A percentile compares a stretch with the other conserved stretches of the same genome.
These are phyloP conservation scores for Pythium rishiriense DNA, from an alignment of 352 stramenopile genomes.

Conservation along the genomic window DNA sequence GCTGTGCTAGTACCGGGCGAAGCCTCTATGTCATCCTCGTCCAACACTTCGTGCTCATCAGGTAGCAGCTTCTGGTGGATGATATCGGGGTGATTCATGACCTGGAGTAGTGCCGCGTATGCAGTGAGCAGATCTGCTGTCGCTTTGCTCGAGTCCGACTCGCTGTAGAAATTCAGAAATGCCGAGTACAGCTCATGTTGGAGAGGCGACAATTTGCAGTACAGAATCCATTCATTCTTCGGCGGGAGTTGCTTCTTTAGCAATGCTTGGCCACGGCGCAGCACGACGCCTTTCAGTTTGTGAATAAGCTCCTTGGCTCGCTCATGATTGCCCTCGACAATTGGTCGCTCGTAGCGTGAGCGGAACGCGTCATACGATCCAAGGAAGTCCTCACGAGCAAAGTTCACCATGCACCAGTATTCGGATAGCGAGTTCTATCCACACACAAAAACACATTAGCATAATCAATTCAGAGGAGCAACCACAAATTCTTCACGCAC, in stretches of 20 bases:
- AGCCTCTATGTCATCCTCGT: constrained; percentile 37
- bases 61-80: constrained; percentile 72
- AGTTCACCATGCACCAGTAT: constrained; percentile 92
- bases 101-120: constrained; percentile 75
- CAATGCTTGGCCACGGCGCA: constrained; percentile 67
- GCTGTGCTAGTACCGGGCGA: constrained; percentile 7
- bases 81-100: constrained; percentile 91
- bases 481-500: constrained; percentile 5
- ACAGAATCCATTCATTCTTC: constrained; percentile 88
- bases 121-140: constrained; percentile 72
- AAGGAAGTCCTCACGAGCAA: constrained; percentile 72
- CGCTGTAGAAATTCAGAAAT: constrained; percentile 63
- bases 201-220: constrained; percentile 80
- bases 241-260: constrained; percentile 72
- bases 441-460: constrained; percentile 16
- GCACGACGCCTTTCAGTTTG: constrained; percentile 61
- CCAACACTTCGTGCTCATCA: constrained; percentile 28
- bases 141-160: constrained; percentile 35
- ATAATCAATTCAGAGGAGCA: too few species aligned
- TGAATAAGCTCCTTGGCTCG: constrained; percentile 71
- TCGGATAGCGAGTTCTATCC: constrained; percentile 92
- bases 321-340: constrained; percentile 63
- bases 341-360: constrained; percentile 74
- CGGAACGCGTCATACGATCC: constrained; percentile 78
- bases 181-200: constrained; percentile 80